Base-by-base conservation (phyloP, 176 grass and related monocot species). In the Otatea glauca region DNA sequence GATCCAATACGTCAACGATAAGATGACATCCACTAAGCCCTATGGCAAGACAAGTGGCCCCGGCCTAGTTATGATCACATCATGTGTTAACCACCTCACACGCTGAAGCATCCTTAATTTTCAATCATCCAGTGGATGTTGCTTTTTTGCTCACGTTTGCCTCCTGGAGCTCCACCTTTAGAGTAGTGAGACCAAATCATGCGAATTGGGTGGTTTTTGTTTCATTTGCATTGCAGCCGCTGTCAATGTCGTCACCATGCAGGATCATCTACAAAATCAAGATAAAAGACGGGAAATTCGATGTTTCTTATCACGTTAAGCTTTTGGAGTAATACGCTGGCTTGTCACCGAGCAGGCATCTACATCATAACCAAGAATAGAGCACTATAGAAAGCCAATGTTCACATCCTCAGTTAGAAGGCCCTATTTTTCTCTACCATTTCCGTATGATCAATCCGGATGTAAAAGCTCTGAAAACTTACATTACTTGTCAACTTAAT, bases 251-350 rank as follows among this genome's bases (percentile, higher is more conserved):
- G 10, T 76, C 54, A 58, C 82, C n/a, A n/a, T n/a, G n/a, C 41
- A 5, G 43, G 68, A 79, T 81, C 49, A 89, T 64, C 65, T 72
- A 47, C 29, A 20, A 82, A 83, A 48, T 74, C 68, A 74, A 48
- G 56, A 74, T 74, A 74, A 74, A 83, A 49, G 43, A 24, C 25
- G 23, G 16, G 1, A 63, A 90, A 90, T 82, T 83, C 65, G 0
- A 53, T 65, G 83, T 64, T 65, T 9, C 72, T 86, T 90, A 86
- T 86, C 88, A 72, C 66, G 72, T 75, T 56, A 74, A 58, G 60
- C 70, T 75, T 81, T 81, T 55, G 43, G 29, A n/a, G 17, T 61
- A 86, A 66, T 67, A 18, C 48, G n/a, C 39, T 53, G 60, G 70
- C 50, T 87, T 60, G 0, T 75, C 78, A 34, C 34, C 72, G 47